Conservation (phyloP, 306 rosid genomes). For the Vigna unguiculata region DNA sequence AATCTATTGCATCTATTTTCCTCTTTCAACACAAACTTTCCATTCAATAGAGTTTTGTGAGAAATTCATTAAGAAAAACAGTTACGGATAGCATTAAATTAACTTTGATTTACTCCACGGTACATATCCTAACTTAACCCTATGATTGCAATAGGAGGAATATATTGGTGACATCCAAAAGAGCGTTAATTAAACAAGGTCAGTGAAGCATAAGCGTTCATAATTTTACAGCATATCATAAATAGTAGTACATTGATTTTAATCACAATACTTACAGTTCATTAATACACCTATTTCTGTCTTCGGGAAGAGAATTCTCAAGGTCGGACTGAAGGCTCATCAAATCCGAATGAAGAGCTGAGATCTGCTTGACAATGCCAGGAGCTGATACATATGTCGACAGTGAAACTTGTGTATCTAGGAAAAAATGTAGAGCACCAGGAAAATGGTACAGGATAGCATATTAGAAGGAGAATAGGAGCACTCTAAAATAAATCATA, state of each 20-base stretch:
- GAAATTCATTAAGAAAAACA: background rate
- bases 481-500: constrained; percentile 38
- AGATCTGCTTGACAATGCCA: constrained; percentile 93
- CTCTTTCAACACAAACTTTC: too few species aligned
- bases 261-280: constrained; percentile 76
- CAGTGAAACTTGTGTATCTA: constrained; percentile 84
- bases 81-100: background rate
- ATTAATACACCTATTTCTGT: constrained; percentile 90
- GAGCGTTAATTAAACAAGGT: constrained; percentile 5
- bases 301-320: constrained; percentile 96
- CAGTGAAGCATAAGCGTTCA: constrained; percentile 19
- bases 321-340: constrained; percentile 87
- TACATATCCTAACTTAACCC: constrained; percentile 4
- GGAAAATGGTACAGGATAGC: constrained; percentile 18
- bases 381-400: constrained; percentile 98
- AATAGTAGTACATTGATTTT: constrained; percentile 21
- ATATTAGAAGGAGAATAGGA: constrained; percentile 41
- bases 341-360: constrained; percentile 86
- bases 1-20: too few species aligned
- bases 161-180: constrained; percentile 17
- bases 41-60: too few species aligned
- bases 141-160: constrained; percentile 6
- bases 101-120: constrained; percentile 1
- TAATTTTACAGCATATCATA: background rate
- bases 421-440: constrained; percentile 33